Evolutionary conservation across 345 rosid species (phyloP).

Genomic region (Erodium maritimum): DNA sequence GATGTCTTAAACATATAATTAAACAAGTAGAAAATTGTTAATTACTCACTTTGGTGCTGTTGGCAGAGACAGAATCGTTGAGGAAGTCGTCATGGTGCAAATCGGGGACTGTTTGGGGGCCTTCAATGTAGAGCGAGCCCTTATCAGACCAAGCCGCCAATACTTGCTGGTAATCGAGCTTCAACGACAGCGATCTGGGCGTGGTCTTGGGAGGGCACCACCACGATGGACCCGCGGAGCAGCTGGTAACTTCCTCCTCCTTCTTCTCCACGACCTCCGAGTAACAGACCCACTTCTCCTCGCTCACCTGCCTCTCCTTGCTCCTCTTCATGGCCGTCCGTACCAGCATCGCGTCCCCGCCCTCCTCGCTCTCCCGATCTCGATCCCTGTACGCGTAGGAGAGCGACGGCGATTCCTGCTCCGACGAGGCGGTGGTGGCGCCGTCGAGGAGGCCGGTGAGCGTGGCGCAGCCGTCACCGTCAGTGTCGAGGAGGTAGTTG

Average conservation of each 20-base stretch:
- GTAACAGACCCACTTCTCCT: constrained; percentile 81
- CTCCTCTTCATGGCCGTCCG: constrained; percentile 54
- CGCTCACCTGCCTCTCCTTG: constrained; percentile 38
- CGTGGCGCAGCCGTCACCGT: too few species aligned
- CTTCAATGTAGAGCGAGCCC: constrained; percentile 50
- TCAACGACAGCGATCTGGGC: constrained; percentile 35
- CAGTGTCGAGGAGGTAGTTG: constrained; percentile 46
- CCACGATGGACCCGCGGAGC: constrained; percentile 19
- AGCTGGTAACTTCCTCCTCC: constrained; percentile 49
- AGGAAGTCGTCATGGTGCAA: neutral
- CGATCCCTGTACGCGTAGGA: constrained; percentile 1
- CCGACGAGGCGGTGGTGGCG: constrained; percentile 12
- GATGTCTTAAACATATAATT: too few species aligned
- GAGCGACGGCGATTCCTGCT: constrained; percentile 4
- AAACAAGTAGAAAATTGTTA: too few species aligned
- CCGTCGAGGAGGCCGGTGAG: too few species aligned
- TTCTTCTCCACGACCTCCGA: constrained; percentile 47
- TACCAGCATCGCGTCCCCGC: constrained; percentile 32
- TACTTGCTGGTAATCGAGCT: constrained; percentile 76
- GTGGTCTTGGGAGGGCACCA: constrained; percentile 10
- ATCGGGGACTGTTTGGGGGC: constrained; percentile 70
- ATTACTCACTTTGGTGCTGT: too few species aligned
- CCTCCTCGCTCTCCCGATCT: constrained; percentile 7
- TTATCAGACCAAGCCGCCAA: constrained; percentile 82
- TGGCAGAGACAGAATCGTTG: too few species aligned